Conservation (phyloP, 139 green algal genomes). For the Spirogloea muscicola region DNA sequence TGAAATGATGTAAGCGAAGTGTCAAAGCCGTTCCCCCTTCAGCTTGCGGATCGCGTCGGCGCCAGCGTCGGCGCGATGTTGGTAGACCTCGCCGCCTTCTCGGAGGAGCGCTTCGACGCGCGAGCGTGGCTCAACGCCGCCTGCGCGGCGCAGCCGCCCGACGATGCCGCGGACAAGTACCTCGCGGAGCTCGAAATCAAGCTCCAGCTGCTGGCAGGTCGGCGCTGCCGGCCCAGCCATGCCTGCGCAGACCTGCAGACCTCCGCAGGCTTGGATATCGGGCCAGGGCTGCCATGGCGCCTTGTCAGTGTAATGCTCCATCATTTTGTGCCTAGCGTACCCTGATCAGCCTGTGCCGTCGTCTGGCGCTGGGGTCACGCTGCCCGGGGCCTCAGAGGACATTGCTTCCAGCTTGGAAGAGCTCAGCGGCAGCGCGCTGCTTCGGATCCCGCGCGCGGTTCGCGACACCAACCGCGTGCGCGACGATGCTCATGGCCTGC, state of each 20-base stretch:
- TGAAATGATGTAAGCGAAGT: too few relatives aligned
- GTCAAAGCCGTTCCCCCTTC: too few relatives aligned
- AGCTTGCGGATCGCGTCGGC: too few relatives aligned
- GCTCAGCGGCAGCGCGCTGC: constrained; percentile 59
- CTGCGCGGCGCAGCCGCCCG: constrained; percentile 6
- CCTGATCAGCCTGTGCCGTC: too few relatives aligned
- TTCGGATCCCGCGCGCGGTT: constrained; percentile 76
- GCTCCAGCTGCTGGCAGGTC: constrained; percentile 43
- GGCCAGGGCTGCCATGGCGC: too few relatives aligned
- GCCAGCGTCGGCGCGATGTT: constrained; percentile 44
- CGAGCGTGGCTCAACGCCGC: constrained; percentile 41
- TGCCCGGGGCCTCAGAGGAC: constrained; percentile 71
- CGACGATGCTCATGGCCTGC: constrained; percentile 56
- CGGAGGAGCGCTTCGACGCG: constrained; percentile 35
- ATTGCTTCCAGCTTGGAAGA: constrained; percentile 64
- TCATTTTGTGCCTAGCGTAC: too few relatives aligned
- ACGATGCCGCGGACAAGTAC: constrained; percentile 46
- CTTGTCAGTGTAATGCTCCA: too few relatives aligned
- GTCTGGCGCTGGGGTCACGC: too few relatives aligned
- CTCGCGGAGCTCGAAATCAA: constrained; percentile 46
- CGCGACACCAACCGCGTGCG: constrained; percentile 68
- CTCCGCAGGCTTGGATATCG: too few relatives aligned
- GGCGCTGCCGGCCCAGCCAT: too few relatives aligned
- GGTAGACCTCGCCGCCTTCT: constrained; percentile 35
- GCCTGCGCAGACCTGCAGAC: too few relatives aligned